These are phyloP conservation scores for Fraxinus platypoda DNA, from an alignment of 305 asterid genomes.

Conservation along the genomic window DNA sequence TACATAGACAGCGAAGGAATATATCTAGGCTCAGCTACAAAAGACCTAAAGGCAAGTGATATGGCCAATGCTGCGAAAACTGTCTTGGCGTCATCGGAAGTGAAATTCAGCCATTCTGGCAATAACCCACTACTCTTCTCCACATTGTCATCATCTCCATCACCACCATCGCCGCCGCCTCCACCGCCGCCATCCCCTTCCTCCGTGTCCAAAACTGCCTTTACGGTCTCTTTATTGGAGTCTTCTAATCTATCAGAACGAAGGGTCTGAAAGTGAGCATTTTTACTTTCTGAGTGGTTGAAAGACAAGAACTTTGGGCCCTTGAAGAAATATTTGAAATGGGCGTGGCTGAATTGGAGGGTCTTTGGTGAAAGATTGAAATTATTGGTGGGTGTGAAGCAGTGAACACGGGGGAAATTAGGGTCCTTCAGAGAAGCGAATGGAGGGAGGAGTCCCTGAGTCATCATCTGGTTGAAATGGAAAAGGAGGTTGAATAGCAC, in stretches of 20 bases:
- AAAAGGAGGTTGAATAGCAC: not conserved
- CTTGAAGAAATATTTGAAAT: conserved; percentile 27
- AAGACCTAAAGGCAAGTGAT: conserved; percentile 88
- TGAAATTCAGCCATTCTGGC: conserved; percentile 85
- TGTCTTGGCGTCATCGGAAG: conserved; percentile 79
- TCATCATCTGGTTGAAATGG: conserved; percentile 33
- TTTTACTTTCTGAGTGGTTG: conserved; percentile 21
- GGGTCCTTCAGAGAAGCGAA: conserved; percentile 40
- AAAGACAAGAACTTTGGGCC: conserved; percentile 26
- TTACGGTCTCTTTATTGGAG: conserved; percentile 48
- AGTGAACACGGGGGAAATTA: conserved; percentile 23
- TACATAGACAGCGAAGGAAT: conserved; percentile 97
- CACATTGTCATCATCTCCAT: conserved; percentile 49
- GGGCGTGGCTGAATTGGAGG: conserved; percentile 24
- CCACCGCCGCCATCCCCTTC: conserved; percentile 45
- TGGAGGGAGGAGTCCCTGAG: conserved; percentile 44
- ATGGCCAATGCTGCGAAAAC: conserved; percentile 70
- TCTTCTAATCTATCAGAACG: conserved; percentile 44
- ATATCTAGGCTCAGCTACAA: conserved; percentile 93
- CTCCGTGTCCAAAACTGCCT: conserved; percentile 36
- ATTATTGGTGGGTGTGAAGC: conserved; percentile 27
- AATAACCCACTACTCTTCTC: conserved; percentile 52
- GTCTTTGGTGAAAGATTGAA: conserved; percentile 31
- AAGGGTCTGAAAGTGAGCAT: conserved; percentile 29
- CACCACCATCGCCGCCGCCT: conserved; percentile 48